phyloP scores from a whole-genome alignment of 106 monocot genomes.

The Triglochin maritima region DNA sequence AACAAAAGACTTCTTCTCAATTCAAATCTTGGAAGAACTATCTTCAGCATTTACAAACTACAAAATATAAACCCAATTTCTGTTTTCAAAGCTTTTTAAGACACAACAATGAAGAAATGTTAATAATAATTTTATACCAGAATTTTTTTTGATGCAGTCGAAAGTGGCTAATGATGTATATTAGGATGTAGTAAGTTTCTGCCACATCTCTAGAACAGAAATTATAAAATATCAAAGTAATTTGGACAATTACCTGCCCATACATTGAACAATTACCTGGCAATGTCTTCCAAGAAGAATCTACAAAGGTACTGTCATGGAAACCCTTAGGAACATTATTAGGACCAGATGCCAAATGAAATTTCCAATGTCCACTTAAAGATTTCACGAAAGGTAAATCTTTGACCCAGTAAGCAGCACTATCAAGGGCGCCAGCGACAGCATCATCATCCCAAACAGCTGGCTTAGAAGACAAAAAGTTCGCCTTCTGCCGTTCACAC shows the following conservation, averaged over 20 bases:
- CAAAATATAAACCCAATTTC: no score
- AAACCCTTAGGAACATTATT: conserved; percentile 51
- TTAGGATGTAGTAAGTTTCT: no score
- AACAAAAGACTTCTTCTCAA: no score
- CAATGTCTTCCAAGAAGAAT: conserved; percentile 67
- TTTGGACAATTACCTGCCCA: no score
- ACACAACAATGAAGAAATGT: no score
- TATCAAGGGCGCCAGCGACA: conserved; percentile 55
- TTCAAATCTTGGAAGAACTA: no score
- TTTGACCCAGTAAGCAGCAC: conserved; percentile 80
- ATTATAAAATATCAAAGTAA: not conserved
- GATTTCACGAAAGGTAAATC: conserved; percentile 69
- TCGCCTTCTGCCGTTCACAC: conserved; percentile 68
- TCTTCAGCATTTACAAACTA: no score
- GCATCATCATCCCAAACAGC: conserved; percentile 92
- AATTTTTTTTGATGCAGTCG: no score
- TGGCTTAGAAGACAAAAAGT: conserved; percentile 34
- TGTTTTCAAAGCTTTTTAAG: no score
- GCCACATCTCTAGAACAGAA: no score
- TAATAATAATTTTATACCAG: no score
- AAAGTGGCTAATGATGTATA: no score
- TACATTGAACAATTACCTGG: conserved; percentile 45
- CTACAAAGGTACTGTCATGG: conserved; percentile 51
- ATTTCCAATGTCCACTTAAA: conserved; percentile 87
- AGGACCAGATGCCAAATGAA: conserved; percentile 51